These are phyloP conservation scores for Berberis vulgaris DNA, from an alignment of 164 flowering plant genomes.

Conservation along the genomic window DNA sequence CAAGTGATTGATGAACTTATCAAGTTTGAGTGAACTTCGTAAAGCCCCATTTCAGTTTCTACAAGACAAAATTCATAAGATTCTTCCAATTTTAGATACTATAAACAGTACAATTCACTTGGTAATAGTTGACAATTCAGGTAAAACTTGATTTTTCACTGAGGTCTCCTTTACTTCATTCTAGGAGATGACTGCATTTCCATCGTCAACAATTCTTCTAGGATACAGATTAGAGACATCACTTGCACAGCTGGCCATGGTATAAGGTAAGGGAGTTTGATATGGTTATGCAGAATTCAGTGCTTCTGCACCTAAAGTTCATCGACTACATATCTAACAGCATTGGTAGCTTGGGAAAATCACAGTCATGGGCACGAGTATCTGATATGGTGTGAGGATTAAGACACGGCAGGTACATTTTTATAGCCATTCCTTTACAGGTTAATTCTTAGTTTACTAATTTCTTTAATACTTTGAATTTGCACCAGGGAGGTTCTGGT, in stretches of 20 bases:
- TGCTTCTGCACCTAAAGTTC: constrained; percentile 1
- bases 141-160: too few species aligned
- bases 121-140: too few species aligned
- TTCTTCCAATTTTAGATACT: too few species aligned
- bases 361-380: constrained; percentile 36
- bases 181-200: constrained; percentile 96
- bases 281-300: neutral
- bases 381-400: constrained; percentile 74
- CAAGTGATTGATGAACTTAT: too few species aligned
- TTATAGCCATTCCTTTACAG: neutral
- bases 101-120: too few species aligned
- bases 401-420: constrained; percentile 90
- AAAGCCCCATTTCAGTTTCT: too few species aligned
- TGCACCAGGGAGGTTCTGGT: constrained; percentile 79
- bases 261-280: constrained; percentile 53
- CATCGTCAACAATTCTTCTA: constrained; percentile 70
- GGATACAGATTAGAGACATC: constrained; percentile 40
- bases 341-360: constrained; percentile 87
- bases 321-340: constrained; percentile 22
- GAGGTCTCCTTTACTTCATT: constrained; percentile 1
- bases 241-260: constrained; percentile 93
- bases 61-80: too few species aligned
- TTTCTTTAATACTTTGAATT: constrained; percentile 6
- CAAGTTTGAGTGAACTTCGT: too few species aligned
- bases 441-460: neutral